These are phyloP conservation scores for Selaginella moellendorffii DNA, from an alignment of 75 land plant genomes.

Conservation along the genomic window DNA sequence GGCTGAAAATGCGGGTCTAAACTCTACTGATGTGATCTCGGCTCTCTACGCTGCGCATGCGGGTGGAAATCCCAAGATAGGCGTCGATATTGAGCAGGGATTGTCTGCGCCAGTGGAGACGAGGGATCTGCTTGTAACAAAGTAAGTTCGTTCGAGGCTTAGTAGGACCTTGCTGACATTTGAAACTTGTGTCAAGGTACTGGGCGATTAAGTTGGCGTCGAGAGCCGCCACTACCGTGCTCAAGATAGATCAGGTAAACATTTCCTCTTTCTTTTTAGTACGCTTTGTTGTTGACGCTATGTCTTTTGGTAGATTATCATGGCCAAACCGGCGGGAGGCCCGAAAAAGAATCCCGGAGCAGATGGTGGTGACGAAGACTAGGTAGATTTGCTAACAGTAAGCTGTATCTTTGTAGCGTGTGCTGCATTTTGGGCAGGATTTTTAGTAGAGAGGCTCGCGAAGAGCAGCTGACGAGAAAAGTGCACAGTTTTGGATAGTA, in stretches of 20 bases:
- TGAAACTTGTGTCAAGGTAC: not conserved
- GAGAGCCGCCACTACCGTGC: conserved; percentile 93
- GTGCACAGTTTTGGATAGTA: too few relatives aligned
- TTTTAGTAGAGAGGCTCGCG: too few relatives aligned
- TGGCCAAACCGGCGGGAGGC: conserved; percentile 99
- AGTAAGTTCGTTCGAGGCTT: conserved; percentile 26
- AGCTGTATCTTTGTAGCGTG: too few relatives aligned
- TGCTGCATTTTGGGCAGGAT: too few relatives aligned
- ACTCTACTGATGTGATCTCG: conserved; percentile 85
- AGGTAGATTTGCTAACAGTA: too few relatives aligned
- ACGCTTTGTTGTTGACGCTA: not conserved
- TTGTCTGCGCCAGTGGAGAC: conserved; percentile 39
- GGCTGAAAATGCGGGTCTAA: conserved; percentile 92
- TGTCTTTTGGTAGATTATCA: conserved; percentile 53
- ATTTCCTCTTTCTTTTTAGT: not conserved
- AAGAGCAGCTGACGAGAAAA: too few relatives aligned
- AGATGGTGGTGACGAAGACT: conserved; percentile 77
- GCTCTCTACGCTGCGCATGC: conserved; percentile 93
- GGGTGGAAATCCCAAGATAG: conserved; percentile 63
- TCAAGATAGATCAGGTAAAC: conserved; percentile 87
- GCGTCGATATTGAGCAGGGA: conserved; percentile 75
- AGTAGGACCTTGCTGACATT: too few relatives aligned
- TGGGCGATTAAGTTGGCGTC: conserved; percentile 78
- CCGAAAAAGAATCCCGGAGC: conserved; percentile 46
- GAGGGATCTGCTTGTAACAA: conserved; percentile 84